Base-by-base conservation (phyloP, 352 stramenopile genomes). In the Pythium aristosporum region DNA sequence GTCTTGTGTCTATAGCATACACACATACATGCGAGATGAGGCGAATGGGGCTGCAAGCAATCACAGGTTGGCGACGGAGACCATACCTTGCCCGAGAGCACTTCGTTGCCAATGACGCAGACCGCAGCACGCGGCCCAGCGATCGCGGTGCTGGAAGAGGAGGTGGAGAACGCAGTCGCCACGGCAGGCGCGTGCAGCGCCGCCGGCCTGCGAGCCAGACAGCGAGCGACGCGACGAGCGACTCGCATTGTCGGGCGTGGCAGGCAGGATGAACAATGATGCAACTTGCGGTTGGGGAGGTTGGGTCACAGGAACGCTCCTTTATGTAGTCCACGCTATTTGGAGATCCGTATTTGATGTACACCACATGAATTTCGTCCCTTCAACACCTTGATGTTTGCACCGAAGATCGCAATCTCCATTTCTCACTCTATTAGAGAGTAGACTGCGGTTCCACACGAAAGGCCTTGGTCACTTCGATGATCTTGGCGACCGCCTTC, bases 71-170 rank as follows among this genome's bases (percentile, higher is more conserved):
- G 42, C 5, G n/a, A 30, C 20, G n/a, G 42, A 8, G 41, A 20
- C 23, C 39, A 2, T 13, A 39, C 73, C 61, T 80, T 80, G 25
- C 73, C 73, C 2, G 68, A 74, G 15, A 80, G 60, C n/a, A 80
- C 73, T 72, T 80, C 73, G 28, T 80, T 80, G 51, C 65, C 73
- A 32, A 80, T 76, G 16, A 80, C 68, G 28, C 70, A 77, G 28
- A 77, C 61, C 0, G 73, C 73, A 11, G 73, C 73, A 10, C 72
- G 72, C 12, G 73, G 73, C 12, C 62, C 64, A 12, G 49, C 56
- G 37, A 60, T 63, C 2, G 55, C 28, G 0, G 47, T 34, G 37
- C 61, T 52, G 3, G 44, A 21, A 21, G 61, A 37, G 12, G 61
- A 51, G 30, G 30, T 21, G 0, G 58, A 50, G 21, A 28, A 30